Conservation (phyloP, 2,329 filamentous ascomycete genomes). For the Saccharata proteae region DNA sequence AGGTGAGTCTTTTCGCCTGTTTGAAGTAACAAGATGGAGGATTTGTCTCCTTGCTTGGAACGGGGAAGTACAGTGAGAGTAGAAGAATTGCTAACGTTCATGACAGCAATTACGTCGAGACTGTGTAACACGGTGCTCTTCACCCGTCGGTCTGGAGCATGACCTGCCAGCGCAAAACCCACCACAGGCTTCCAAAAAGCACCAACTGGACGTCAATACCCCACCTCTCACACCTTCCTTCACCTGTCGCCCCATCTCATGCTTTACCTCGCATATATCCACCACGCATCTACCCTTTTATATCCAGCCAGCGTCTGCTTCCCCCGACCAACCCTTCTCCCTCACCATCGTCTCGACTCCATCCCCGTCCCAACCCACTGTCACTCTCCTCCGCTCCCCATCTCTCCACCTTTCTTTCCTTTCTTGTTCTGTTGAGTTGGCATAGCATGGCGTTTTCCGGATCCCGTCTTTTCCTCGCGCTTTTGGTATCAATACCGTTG, state of each 20-base stretch:
- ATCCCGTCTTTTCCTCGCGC: no score
- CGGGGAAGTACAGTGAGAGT: background rate
- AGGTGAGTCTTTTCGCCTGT: slow-evolving; percentile 39
- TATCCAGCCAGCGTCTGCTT: slow-evolving; percentile 1
- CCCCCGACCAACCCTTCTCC: background rate
- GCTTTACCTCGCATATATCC: no score
- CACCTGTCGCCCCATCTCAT: no score
- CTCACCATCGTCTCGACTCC: no score
- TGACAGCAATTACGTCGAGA: slow-evolving; percentile 29
- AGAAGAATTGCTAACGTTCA: slow-evolving; percentile 7
- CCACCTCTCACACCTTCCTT: background rate
- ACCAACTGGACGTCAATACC: no score
- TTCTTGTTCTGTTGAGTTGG: slow-evolving; percentile 1
- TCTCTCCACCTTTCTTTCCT: slow-evolving; percentile 3
- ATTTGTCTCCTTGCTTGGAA: background rate
- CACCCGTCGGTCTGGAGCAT: background rate
- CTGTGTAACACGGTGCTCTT: slow-evolving; percentile 12
- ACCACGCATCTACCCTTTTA: no score
- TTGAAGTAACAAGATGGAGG: no score
- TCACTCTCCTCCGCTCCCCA: no score
- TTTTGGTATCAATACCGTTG: no score
- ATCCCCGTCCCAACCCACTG: no score
- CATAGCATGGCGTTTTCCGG: slow-evolving; percentile 9
- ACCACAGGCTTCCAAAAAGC: no score
- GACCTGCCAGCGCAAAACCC: slow-evolving; percentile 1